Evolutionary conservation across 345 rosid genomes (phyloP), one percentile per base, ranked within the genome.

Genomic region (Carallia brachiata): DNA sequence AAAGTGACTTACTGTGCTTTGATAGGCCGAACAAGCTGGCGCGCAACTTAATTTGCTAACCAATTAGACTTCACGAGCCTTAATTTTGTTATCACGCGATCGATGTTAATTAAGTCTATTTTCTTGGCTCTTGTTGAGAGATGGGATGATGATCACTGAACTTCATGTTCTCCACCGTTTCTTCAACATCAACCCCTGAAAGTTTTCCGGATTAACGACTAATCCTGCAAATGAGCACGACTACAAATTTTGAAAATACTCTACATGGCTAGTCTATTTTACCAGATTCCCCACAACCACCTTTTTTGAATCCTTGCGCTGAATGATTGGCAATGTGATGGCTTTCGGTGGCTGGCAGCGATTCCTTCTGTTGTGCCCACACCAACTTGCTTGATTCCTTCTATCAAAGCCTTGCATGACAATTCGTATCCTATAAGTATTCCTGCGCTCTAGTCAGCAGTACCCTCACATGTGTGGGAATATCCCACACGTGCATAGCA

Each of bases 341-440:
- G 76, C 89, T 83, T 85, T 86, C 83, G 83, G 87, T 86, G 87
- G 75, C 67, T 86, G 85, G 75, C 67, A 71, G 32, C 32, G 75
- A 81, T 67, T 75, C 79, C 56, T 66, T 39, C 34, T 47, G 60
- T 57, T 81, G 82, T 16, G 69, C 85, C 84, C 83, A 85, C 83
- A 85, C 83, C 81, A 77, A 71, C 74, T 81, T 71, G 73, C 37
- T 66, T 6, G 84, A 83, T 81, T 81, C 80, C 69, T 60, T 67
- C 48, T 37, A 48, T 55, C 64, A 37, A 23, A 28, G 60, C 47
- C 50, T n/a, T 52, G 61, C 70, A 68, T 52, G 39, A 68, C 59
- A 66, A 67, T 28, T 72, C 63, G 47, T 23, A 60, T 64, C 63
- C 40, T n/a, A 52, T 52, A 63, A 59, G 37, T n/a, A 12, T 56